A percentile compares a stretch with the other conserved stretches of the same genome.
Evolutionary conservation across 176 grass and related monocot genomes (phyloP).

Genomic region (Hyparrhenia diplandra): DNA sequence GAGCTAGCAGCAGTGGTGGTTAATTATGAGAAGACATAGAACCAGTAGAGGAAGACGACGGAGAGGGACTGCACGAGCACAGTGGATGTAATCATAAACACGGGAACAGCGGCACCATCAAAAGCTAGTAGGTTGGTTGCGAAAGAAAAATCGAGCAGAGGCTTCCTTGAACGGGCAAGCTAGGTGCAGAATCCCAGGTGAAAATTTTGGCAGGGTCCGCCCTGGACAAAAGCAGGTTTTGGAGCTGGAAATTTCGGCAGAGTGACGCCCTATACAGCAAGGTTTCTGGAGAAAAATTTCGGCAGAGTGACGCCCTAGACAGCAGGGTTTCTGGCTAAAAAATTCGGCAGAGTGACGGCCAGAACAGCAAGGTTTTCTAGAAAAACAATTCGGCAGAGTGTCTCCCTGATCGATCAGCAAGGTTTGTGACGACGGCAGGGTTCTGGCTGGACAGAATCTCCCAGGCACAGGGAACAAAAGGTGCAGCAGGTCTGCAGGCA

Average conservation of each 20-base stretch:
- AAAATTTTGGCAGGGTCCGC: not conserved
- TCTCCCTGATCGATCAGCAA: not conserved
- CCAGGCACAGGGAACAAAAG: slow-evolving; percentile 13
- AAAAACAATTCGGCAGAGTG: slow-evolving; percentile 5
- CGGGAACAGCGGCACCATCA: slow-evolving; percentile 18
- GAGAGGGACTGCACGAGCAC: slow-evolving; percentile 78
- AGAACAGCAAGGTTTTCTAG: not conserved
- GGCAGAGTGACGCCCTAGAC: slow-evolving; percentile 17
- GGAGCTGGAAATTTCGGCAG: slow-evolving; percentile 27
- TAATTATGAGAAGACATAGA: slow-evolving; percentile 90
- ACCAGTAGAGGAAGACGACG: slow-evolving; percentile 92
- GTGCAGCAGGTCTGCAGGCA: not conserved
- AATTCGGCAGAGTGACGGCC: slow-evolving; percentile 11
- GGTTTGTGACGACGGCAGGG: not conserved
- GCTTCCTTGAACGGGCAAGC: not conserved
- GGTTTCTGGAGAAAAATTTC: no score
- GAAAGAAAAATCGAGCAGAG: slow-evolving; percentile 33
- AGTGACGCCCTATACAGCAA: not conserved
- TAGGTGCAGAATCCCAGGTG: not conserved
- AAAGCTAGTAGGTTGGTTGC: not conserved
- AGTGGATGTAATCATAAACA: slow-evolving; percentile 78
- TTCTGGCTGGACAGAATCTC: slow-evolving; percentile 28
- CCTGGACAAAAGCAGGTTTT: not conserved
- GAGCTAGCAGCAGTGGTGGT: not conserved
- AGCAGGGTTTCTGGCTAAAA: not conserved